A percentile compares a stretch with the other conserved stretches of the same genome.
phyloP scores from a whole-genome alignment of 257 asterid species.

The Nemophila menziesii region DNA sequence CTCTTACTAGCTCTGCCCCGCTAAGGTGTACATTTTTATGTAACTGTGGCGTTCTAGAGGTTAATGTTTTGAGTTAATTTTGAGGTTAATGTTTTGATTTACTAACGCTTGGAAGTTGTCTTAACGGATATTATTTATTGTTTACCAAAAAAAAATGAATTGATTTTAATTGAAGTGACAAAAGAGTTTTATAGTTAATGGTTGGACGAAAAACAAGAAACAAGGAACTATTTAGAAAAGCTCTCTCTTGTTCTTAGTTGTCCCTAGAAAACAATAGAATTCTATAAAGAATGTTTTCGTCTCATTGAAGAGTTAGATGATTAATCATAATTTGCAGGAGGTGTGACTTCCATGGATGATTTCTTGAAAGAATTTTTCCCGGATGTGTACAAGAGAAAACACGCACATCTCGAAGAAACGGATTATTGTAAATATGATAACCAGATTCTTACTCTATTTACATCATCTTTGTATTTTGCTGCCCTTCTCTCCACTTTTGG shows the following conservation, averaged over 20 bases:
- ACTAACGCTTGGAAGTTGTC: no score
- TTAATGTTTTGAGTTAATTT: no score
- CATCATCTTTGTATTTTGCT: conserved; percentile 69
- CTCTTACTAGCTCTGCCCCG: no score
- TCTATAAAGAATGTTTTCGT: neutral
- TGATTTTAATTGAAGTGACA: neutral
- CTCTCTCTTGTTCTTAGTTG: neutral
- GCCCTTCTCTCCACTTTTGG: conserved; percentile 55
- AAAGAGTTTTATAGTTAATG: neutral
- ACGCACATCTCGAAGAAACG: conserved; percentile 32
- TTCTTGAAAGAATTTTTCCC: conserved; percentile 68
- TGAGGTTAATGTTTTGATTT: no score
- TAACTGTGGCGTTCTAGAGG: no score
- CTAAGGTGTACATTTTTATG: no score
- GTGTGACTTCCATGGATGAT: conserved; percentile 80
- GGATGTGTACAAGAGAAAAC: conserved; percentile 39
- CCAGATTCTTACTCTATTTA: conserved; percentile 67
- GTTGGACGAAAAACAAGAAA: neutral
- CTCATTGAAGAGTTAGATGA: no score
- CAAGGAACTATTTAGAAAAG: neutral
- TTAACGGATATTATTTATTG: neutral
- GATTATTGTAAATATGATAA: conserved; percentile 73
- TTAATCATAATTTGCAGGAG: conserved; percentile 43
- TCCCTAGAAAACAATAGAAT: neutral
- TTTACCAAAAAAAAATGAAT: neutral